phyloP scores from a whole-genome alignment of 2,329 filamentous ascomycete genomes.

The Lasiodiplodia hormozganensis region DNA sequence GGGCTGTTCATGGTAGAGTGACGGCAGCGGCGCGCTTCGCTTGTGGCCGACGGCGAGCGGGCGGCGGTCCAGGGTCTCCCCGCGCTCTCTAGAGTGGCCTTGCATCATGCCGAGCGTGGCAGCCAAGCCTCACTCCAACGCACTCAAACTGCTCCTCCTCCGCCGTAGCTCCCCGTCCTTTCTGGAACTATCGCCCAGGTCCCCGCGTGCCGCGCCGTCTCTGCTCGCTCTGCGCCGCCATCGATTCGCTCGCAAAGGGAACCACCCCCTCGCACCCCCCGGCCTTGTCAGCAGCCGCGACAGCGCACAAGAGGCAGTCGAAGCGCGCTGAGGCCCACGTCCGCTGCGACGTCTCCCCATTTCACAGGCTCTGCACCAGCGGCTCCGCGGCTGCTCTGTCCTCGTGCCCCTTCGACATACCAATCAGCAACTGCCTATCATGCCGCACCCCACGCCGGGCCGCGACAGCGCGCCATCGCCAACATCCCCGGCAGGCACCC shows the following conservation, averaged over 20 bases:
- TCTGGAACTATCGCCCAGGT: background rate
- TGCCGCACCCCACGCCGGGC: constrained; percentile 31
- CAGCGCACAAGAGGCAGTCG: constrained; percentile 13
- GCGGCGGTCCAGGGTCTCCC: constrained; percentile 2
- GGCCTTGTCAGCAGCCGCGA: constrained; percentile 14
- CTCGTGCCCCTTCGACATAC: constrained; percentile 17
- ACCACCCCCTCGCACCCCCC: constrained; percentile 1
- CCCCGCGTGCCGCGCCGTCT: background rate
- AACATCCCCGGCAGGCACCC: constrained; percentile 30
- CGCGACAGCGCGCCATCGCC: constrained; percentile 29
- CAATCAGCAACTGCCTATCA: constrained; percentile 27
- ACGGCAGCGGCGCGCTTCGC: constrained; percentile 16
- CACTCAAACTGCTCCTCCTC: constrained; percentile 18
- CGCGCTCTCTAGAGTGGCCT: constrained; percentile 7
- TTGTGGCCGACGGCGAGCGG: constrained; percentile 1
- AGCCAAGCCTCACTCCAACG: constrained; percentile 19
- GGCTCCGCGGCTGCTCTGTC: constrained; percentile 20
- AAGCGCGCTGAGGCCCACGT: constrained; percentile 18
- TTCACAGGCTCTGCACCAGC: constrained; percentile 17
- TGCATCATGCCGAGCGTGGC: constrained; percentile 26
- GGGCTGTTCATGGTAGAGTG: background rate
- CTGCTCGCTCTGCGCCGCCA: background rate
- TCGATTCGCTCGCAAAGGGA: constrained; percentile 17
- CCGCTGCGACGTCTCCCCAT: constrained; percentile 9
- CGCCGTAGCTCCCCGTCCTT: background rate